Evolutionary conservation across 2,329 filamentous ascomycete species (phyloP), one percentile per base, ranked within the genome.

Genomic region (Aspergillus melleus): DNA sequence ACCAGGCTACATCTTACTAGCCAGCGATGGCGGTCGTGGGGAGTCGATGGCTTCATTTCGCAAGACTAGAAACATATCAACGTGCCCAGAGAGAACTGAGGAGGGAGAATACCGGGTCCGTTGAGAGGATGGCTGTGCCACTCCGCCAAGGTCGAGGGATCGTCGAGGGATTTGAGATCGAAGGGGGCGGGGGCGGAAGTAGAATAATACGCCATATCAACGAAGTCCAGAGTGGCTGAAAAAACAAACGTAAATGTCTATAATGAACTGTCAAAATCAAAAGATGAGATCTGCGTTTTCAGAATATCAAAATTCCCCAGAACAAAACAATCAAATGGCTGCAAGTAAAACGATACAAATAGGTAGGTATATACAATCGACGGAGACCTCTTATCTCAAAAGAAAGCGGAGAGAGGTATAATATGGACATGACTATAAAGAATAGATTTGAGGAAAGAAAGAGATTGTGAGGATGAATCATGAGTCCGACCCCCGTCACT

Each of bases 121-220:
- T 83, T 0, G 66, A 68, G 12, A 72, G 85, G 72, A 77, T 61
- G 55, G 80, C 80, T 10, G 71, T 86, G 20, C 78, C 83, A 86
- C 67, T 76, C 80, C 19, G 83, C 80, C 4, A 64, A 16, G 0
- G 75, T 86, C 14, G 74, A 83, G 9, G 81, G 80, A 0, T 66
- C 6, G 24, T 24, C 24, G 24, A 24, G 63, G 75, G 5, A 68
- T 81, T 24, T 80, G 82, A 24, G 24, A 24, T 24, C 24, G 24
- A 24, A 24, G 24, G 24, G 24, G 24, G 24, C 24, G 4, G 24
- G 24, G 24, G 3, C 4, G 24, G 24, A 4, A 24, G 0, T 86
- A 81, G 79, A 77, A 83, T 47, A 60, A 74, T 4, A 84, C 84
- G 82, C 81, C 82, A 2, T 80, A 80, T 63, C 75, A 75, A 0